A percentile compares a stretch with the other conserved stretches of the same genome.
These are phyloP conservation scores for Nannochloris sp. DNA, from an alignment of 139 green algal genomes.

Conservation along the genomic window DNA sequence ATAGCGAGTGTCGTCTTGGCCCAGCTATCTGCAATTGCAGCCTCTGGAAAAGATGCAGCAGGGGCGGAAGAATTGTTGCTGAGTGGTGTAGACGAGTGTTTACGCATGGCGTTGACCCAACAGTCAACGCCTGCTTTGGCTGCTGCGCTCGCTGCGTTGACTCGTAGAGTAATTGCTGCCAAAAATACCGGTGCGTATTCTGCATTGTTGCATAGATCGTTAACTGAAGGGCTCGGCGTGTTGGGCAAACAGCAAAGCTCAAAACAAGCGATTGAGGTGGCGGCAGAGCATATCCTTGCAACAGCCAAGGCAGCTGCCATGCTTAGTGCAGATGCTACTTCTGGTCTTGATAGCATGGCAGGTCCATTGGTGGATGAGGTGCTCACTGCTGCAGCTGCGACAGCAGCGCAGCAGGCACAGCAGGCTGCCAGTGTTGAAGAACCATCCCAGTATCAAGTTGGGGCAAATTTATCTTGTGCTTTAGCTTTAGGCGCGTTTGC, in stretches of 20 bases:
- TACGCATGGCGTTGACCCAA: background rate
- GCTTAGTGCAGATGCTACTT: background rate
- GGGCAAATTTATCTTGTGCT: background rate
- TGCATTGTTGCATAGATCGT: background rate
- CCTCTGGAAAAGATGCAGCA: background rate
- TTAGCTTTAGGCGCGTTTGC: background rate
- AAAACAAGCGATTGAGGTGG: background rate
- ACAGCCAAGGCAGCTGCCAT: background rate
- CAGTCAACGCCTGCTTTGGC: background rate
- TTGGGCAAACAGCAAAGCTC: background rate
- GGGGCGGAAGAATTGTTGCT: background rate
- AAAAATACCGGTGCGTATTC: background rate
- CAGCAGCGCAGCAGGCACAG: background rate
- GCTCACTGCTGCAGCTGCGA: conserved; percentile 1
- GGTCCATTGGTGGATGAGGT: background rate
- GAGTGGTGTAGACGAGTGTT: background rate
- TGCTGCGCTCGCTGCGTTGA: background rate
- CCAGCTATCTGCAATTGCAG: background rate
- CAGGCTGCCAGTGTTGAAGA: background rate
- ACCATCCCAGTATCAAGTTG: background rate
- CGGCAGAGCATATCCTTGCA: background rate
- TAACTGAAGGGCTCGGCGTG: background rate
- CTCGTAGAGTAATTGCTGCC: background rate
- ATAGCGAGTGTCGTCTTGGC: background rate
- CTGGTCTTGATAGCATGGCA: background rate